Evolutionary conservation across 2,329 filamentous ascomycete species (phyloP).

Genomic region (Ceratocystis cubensis): DNA sequence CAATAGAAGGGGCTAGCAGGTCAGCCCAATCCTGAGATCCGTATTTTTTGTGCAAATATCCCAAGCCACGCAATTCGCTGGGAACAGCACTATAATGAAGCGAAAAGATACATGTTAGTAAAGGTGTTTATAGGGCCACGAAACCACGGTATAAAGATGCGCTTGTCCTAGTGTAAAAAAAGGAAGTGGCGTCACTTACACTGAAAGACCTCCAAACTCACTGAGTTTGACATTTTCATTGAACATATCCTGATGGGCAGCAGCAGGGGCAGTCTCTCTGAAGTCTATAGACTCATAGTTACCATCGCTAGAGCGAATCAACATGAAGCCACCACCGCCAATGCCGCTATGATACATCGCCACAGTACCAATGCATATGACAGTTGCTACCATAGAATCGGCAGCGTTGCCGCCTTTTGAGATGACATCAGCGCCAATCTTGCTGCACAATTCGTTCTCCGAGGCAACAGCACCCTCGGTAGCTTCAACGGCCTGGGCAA

Average conservation of each 20-base stretch:
- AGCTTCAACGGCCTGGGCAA: conserved; percentile 5
- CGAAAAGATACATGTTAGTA: neutral
- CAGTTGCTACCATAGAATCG: conserved; percentile 52
- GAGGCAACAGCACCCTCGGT: conserved; percentile 46
- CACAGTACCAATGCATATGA: conserved; percentile 50
- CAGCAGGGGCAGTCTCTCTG: conserved; percentile 69
- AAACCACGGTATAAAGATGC: too few species aligned
- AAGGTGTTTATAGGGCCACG: neutral
- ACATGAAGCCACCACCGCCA: conserved; percentile 68
- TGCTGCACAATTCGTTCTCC: conserved; percentile 46
- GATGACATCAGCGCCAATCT: conserved; percentile 45
- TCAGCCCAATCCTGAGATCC: conserved; percentile 46
- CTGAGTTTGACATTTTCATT: conserved; percentile 52
- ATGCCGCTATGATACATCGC: conserved; percentile 59
- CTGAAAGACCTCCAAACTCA: conserved; percentile 57
- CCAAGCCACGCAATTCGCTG: conserved; percentile 59
- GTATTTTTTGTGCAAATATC: conserved; percentile 58
- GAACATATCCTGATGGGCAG: conserved; percentile 72
- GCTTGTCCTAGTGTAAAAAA: neutral
- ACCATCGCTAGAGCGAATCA: conserved; percentile 53
- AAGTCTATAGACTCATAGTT: conserved; percentile 74
- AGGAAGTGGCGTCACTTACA: conserved; percentile 39
- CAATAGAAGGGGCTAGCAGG: conserved; percentile 57
- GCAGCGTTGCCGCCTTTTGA: conserved; percentile 52
- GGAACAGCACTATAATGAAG: conserved; percentile 44